Evolutionary conservation across 768 basidiomycete genomes (phyloP), one percentile per base, ranked within the genome.

Genomic region (Lanmaoa rubissima): DNA sequence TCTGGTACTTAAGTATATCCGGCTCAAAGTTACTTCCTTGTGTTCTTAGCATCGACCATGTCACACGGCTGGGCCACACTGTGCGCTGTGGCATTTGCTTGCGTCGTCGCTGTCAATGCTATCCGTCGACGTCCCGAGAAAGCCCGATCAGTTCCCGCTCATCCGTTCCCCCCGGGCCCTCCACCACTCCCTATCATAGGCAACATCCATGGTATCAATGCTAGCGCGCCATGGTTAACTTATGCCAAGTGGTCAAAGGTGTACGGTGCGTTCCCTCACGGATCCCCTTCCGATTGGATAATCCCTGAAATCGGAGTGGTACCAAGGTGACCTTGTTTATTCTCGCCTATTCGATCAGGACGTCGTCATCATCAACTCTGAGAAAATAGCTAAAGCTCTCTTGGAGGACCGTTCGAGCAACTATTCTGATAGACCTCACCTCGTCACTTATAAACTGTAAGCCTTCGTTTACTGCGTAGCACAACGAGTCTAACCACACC

Each of bases 391-490:
- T 3, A 54, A 53, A 36, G 55, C 51, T n/a, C 54, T 62, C 19
- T 40, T 65, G 11, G 61, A 68, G 38, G 46, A 60, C 31, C 63
- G 57, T 35, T 67, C 66, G 12, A 45, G 39, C 3, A 67, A 59
- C 9, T 67, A 67, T 51, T 47, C 65, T 5, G 63, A 58, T 41
- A 50, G 65, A 50, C 60, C 63, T 8, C 21, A 32, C n/a, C 38
- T 67, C 38, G 19, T 50, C 26, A 65, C 63, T 24, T 57, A 50
- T 38, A 31, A 36, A 21, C 28, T 67, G 63, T 65, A 43, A 24
- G 58, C 2, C 2, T 9, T 36, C 34, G n/a, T 45, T 43, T 36
- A 0, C 17, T 28, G 2, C 5, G 5, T 35, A 31, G 5, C 6
- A 17, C 49, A 1, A 26, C 19, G 13, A 6, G n/a, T 43, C 40